phyloP scores from a whole-genome alignment of 305 asterid species.

The Plantago lanceolata region DNA sequence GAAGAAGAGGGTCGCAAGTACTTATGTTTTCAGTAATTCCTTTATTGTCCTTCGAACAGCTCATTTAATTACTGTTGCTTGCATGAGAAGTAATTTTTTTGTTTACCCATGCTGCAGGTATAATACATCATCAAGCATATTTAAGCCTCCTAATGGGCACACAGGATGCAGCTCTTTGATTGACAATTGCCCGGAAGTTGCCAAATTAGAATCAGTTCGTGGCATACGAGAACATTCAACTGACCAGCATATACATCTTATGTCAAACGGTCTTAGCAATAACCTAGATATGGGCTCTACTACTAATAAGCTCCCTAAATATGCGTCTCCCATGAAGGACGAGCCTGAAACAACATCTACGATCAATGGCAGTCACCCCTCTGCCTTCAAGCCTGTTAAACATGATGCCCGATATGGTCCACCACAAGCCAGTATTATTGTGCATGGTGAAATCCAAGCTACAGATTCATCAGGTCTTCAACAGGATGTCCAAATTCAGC shows the following conservation, averaged over 20 bases:
- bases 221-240: constrained; percentile 33
- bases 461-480: constrained; percentile 34
- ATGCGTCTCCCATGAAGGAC: constrained; percentile 26
- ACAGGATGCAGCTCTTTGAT: constrained; percentile 36
- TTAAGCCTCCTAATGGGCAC: constrained; percentile 42
- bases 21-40: constrained; percentile 1
- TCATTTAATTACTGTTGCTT: constrained; percentile 6
- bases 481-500: constrained; percentile 39
- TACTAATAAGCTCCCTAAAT: constrained; percentile 39
- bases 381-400: constrained; percentile 48
- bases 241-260: constrained; percentile 30
- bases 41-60: constrained; percentile 11
- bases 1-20: constrained; percentile 16
- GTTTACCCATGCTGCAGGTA: constrained; percentile 51
- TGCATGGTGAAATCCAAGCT: constrained; percentile 39
- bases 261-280: constrained; percentile 48
- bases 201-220: constrained; percentile 38
- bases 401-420: constrained; percentile 35
- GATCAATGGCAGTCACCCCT: constrained; percentile 39
- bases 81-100: constrained; percentile 22
- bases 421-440: constrained; percentile 28
- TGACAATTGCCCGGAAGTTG: constrained; percentile 45
- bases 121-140: constrained; percentile 46
- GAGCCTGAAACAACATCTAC: constrained; percentile 55
- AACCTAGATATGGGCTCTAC: constrained; percentile 60